Base-by-base conservation (phyloP, 805 yeast genomes). In the Kodamaea kaohsiungensis region DNA sequence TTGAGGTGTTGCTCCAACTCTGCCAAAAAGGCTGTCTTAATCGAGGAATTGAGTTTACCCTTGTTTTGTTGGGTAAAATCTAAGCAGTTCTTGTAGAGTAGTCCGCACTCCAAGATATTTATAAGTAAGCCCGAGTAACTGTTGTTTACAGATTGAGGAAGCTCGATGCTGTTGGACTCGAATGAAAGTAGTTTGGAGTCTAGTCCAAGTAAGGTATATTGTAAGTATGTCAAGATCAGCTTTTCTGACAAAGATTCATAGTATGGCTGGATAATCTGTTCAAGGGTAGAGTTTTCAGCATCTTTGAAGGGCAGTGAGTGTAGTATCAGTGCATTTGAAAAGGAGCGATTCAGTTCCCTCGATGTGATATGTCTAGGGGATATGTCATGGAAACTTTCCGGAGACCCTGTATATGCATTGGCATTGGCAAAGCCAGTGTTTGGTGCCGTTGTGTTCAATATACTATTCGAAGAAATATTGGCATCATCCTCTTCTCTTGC, bases 91-190 rank as follows among this genome's bases (percentile, higher is more conserved):
- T 79, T 77, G 68, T 81, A 89, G 2, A 91, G 69, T 35, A 91
- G 68, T 0, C 89, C 93, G 1, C 91, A 87, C 66, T 91, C 97
- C 42, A 87, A 71, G 1, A 88, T 69, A 25, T 76, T 66, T 53
- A 79, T 82, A 33, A 89, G 66, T 25, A 84, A 61, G 0, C 85
- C 84, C 46, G 86, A 76, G 19, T 81, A 73, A 5, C 91, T 81
- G 56, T 79, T 80, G 22, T 85, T 81, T 13, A 87, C 67, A 43
- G 75, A 73, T 0, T 67, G 56, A 1, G 95, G 92, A 2, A 88
- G 63, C 5, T 58, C 64, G 18, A 73, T 62, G n/a, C 69, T 70
- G 7, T 64, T 61, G 15, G 67, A 66, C 5, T 53, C 43, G 53
- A 84, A 75, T 0, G 83, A 77, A 48, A 87, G 77, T 54, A 85